Percentiles rank a stretch among this genome's conserved stretches.
These are phyloP conservation scores for Protomyces inundatus DNA, from an alignment of 1,139 yeast genomes.

Conservation along the genomic window DNA sequence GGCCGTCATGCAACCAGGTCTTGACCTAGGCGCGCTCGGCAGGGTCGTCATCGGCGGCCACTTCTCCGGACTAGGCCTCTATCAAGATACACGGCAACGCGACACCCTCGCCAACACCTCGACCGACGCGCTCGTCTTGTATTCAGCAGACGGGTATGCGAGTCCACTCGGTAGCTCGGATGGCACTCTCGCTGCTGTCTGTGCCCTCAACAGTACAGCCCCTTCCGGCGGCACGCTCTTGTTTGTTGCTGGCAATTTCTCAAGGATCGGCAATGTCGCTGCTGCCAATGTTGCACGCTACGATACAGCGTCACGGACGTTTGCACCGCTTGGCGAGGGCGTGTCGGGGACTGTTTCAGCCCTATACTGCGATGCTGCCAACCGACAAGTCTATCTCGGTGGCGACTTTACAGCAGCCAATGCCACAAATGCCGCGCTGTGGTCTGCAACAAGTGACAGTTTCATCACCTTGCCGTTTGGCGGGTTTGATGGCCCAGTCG, in stretches of 20 bases:
- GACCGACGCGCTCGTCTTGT: conserved; percentile 26
- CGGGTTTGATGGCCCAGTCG: conserved; percentile 66
- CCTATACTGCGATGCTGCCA: conserved; percentile 48
- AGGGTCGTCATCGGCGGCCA: conserved; percentile 60
- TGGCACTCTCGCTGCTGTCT: conserved; percentile 39
- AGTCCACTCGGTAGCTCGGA: conserved; percentile 32
- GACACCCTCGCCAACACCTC: conserved; percentile 32
- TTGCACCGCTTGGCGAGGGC: conserved; percentile 44
- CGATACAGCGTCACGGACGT: conserved; percentile 47
- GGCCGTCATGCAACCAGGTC: conserved; percentile 25
- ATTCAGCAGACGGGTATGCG: conserved; percentile 26
- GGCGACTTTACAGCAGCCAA: conserved; percentile 61
- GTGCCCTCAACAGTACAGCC: conserved; percentile 35
- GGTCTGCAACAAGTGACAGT: conserved; percentile 48
- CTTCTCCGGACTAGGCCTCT: conserved; percentile 57
- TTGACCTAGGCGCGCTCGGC: conserved; percentile 36
- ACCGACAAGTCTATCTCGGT: conserved; percentile 63
- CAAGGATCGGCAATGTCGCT: conserved; percentile 40
- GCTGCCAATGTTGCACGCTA: conserved; percentile 50
- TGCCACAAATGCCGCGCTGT: conserved; percentile 61
- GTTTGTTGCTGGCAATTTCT: conserved; percentile 47
- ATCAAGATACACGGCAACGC: conserved; percentile 42
- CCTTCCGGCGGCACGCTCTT: conserved; percentile 39
- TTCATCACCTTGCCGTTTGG: conserved; percentile 58
- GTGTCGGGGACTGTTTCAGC: conserved; percentile 52